Percentiles rank a stretch among this genome's conserved stretches.
These are phyloP conservation scores for Striga hermonthica DNA, from an alignment of 305 asterid species.

Conservation along the genomic window DNA sequence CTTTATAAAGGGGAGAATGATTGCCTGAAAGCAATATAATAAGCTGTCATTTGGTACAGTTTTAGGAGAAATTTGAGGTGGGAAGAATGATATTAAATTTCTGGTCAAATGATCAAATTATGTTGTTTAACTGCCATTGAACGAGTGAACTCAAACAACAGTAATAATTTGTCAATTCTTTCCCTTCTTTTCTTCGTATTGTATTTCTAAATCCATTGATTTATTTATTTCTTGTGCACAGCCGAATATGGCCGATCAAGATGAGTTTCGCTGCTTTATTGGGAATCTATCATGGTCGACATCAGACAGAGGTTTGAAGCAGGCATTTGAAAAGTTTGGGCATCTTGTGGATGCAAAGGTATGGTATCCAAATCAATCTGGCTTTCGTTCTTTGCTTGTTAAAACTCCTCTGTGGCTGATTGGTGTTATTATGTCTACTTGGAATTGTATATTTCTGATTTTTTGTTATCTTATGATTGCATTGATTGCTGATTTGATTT, in stretches of 20 bases:
- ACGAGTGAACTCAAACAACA: background rate
- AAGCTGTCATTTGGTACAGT: background rate
- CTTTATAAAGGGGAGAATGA: background rate
- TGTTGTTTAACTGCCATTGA: background rate
- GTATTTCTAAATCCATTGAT: background rate
- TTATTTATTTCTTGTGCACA: slow-evolving; percentile 24
- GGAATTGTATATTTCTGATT: slow-evolving; percentile 5
- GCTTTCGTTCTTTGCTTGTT: background rate
- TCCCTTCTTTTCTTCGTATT: slow-evolving; percentile 7
- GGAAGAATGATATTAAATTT: background rate
- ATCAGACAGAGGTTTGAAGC: slow-evolving; percentile 54
- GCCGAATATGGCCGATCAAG: slow-evolving; percentile 46
- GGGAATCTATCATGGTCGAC: slow-evolving; percentile 66
- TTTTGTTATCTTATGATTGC: background rate
- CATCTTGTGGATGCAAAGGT: slow-evolving; percentile 59
- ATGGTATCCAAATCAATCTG: background rate
- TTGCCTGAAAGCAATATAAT: background rate
- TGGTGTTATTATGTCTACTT: background rate
- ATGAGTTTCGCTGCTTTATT: slow-evolving; percentile 57
- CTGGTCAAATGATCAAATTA: background rate
- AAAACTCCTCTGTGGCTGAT: slow-evolving; percentile 6
- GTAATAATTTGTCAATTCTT: background rate
- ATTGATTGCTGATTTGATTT: slow-evolving; percentile 17
- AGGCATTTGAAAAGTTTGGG: slow-evolving; percentile 67
- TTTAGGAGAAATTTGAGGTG: background rate